phyloP scores from a whole-genome alignment of 768 basidiomycete species.

The Hericium erinaceus region DNA sequence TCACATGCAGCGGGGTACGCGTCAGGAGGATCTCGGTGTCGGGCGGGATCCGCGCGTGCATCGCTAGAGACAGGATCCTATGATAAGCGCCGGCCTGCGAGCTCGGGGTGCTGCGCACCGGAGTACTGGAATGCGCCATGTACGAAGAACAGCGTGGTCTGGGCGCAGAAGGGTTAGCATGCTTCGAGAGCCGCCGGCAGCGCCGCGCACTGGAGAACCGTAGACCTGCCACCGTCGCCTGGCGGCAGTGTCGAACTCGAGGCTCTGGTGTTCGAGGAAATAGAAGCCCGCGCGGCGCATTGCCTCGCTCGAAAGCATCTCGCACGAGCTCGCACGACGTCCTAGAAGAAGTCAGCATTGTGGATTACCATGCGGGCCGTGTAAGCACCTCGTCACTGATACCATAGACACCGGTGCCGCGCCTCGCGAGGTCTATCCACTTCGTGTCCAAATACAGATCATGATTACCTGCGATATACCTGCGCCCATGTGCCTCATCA shows the following conservation, averaged over 20 bases:
- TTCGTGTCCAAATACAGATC: constrained; percentile 17
- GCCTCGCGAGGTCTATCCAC: not conserved
- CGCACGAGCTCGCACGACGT: constrained; percentile 19
- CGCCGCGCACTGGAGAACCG: constrained; percentile 27
- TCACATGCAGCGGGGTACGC: constrained; percentile 25
- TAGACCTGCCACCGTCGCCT: constrained; percentile 28
- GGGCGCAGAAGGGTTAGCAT: not conserved
- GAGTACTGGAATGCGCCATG: constrained; percentile 29
- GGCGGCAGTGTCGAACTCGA: constrained; percentile 15
- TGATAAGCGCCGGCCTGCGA: too few species aligned
- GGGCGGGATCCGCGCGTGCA: constrained; percentile 24
- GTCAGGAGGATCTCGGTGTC: constrained; percentile 32
- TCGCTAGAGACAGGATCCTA: constrained; percentile 1
- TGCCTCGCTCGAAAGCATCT: constrained; percentile 16
- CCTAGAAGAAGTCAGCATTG: constrained; percentile 14
- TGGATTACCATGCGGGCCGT: too few species aligned
- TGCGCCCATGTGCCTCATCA: constrained; percentile 3
- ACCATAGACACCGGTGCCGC: too few species aligned
- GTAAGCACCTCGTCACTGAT: too few species aligned
- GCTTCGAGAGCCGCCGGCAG: not conserved
- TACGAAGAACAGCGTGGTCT: constrained; percentile 25
- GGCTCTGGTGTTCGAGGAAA: constrained; percentile 26
- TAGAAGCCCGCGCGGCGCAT: constrained; percentile 21
- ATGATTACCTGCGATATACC: constrained; percentile 31
- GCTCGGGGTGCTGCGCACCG: not conserved